Conservation (phyloP, 805 yeast genomes). For the Saccharomyces cerevisiae region DNA sequence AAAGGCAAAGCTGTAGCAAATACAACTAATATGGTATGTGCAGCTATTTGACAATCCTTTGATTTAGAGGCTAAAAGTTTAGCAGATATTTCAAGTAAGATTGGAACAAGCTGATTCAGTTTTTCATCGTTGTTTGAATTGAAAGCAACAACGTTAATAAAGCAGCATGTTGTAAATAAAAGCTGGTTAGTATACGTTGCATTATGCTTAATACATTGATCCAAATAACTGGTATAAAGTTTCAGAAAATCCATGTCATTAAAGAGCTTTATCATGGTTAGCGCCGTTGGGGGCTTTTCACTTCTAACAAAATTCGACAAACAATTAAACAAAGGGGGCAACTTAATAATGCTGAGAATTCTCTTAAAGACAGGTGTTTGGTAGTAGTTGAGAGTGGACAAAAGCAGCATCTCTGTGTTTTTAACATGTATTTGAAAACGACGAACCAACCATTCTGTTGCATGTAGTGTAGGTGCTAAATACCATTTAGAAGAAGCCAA, state of each 20-base stretch:
- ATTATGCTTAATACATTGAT: conserved; percentile 39
- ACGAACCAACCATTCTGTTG: conserved; percentile 92
- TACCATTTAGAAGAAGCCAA: conserved; percentile 71
- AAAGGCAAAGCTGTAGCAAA: conserved; percentile 66
- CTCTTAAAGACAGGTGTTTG: conserved; percentile 65
- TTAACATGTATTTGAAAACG: conserved; percentile 78
- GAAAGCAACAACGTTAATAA: conserved; percentile 57
- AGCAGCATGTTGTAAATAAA: conserved; percentile 68
- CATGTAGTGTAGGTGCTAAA: conserved; percentile 65
- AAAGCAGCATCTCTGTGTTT: conserved; percentile 62
- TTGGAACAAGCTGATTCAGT: conserved; percentile 45
- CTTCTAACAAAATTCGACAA: conserved; percentile 57
- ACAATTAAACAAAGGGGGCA: conserved; percentile 79
- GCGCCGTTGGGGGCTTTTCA: conserved; percentile 54
- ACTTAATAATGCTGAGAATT: conserved; percentile 58
- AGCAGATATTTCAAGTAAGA: conserved; percentile 51
- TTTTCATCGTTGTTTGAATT: conserved; percentile 35
- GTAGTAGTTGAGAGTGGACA: conserved; percentile 77
- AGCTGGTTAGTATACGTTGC: conserved; percentile 61
- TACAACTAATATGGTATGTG: conserved; percentile 75
- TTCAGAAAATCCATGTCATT: conserved; percentile 60
- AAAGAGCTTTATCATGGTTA: conserved; percentile 64
- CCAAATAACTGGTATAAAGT: conserved; percentile 50
- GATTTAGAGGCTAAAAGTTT: conserved; percentile 40
- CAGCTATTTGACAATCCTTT: conserved; percentile 67